phyloP scores from a whole-genome alignment of 345 rosid genomes.

The Populus alba region DNA sequence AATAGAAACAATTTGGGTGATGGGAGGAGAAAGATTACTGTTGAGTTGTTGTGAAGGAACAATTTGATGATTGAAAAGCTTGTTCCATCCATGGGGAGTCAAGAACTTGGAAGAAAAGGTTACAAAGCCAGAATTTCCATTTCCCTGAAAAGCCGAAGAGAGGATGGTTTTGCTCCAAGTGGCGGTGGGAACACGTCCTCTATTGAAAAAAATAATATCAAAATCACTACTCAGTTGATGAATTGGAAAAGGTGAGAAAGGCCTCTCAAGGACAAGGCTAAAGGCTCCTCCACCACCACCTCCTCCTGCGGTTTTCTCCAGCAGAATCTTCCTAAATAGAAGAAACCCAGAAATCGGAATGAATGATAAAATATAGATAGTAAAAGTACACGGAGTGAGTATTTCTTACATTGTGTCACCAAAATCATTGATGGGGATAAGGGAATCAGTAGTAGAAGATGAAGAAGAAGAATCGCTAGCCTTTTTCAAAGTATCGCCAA shows the following conservation, averaged over 20 bases:
- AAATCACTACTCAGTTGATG: slow-evolving; percentile 56
- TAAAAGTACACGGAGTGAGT: neutral
- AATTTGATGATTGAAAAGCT: slow-evolving; percentile 45
- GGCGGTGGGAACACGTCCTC: slow-evolving; percentile 66
- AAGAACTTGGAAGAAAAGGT: slow-evolving; percentile 71
- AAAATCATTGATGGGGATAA: slow-evolving; percentile 52
- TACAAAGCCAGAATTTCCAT: slow-evolving; percentile 74
- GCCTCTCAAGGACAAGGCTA: slow-evolving; percentile 83
- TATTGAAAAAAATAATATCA: slow-evolving; percentile 56
- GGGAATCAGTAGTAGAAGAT: slow-evolving; percentile 17
- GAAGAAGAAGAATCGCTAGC: slow-evolving; percentile 55
- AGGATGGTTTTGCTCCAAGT: slow-evolving; percentile 63
- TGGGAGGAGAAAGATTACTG: slow-evolving; percentile 40
- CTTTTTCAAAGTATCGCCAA: slow-evolving; percentile 79
- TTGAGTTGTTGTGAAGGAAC: slow-evolving; percentile 32
- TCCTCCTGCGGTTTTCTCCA: slow-evolving; percentile 27
- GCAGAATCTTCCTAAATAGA: slow-evolving; percentile 68
- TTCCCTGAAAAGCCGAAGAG: slow-evolving; percentile 50
- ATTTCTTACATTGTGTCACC: slow-evolving; percentile 60
- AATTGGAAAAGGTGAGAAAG: slow-evolving; percentile 76
- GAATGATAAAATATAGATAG: slow-evolving; percentile 24
- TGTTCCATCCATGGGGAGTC: slow-evolving; percentile 51
- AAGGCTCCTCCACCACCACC: slow-evolving; percentile 33
- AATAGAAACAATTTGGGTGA: slow-evolving; percentile 56
- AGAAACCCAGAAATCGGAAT: slow-evolving; percentile 42